These are phyloP conservation scores for Phytopythium kandeliae DNA, from an alignment of 352 stramenopile species.

Conservation along the genomic window DNA sequence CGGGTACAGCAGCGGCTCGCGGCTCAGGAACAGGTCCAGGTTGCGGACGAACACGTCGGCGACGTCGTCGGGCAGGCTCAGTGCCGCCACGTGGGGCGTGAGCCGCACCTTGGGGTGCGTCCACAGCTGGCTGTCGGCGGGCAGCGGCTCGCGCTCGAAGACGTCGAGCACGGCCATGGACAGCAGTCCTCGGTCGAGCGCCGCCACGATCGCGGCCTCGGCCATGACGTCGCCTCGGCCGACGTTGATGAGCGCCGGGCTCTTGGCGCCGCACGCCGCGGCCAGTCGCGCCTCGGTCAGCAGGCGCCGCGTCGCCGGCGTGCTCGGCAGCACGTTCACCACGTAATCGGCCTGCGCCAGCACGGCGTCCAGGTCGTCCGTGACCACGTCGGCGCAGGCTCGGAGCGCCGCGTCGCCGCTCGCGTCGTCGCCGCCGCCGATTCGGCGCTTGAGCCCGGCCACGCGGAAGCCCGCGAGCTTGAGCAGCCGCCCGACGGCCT, in stretches of 20 bases:
- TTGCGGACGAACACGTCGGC: conserved; percentile 72
- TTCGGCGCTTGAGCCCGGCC: conserved; percentile 57
- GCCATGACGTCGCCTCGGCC: conserved; percentile 79
- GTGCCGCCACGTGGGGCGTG: conserved; percentile 79
- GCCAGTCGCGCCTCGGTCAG: conserved; percentile 45
- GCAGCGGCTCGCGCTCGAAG: conserved; percentile 43
- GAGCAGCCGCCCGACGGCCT: conserved; percentile 43
- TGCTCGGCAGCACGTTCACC: conserved; percentile 83
- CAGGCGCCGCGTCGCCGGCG: conserved; percentile 55
- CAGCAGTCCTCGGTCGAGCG: conserved; percentile 60
- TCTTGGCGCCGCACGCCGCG: conserved; percentile 30
- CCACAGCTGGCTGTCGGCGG: conserved; percentile 57
- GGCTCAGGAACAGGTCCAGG: conserved; percentile 31
- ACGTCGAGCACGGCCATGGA: conserved; percentile 55
- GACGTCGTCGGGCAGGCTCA: conserved; percentile 72
- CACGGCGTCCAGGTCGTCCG: conserved; percentile 36
- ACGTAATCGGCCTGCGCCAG: conserved; percentile 64
- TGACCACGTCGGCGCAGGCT: conserved; percentile 31
- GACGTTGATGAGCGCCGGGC: conserved; percentile 84
- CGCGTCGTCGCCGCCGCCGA: conserved; percentile 15
- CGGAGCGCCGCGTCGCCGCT: no score
- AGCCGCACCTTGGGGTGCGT: conserved; percentile 49
- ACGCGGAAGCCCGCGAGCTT: conserved; percentile 56
- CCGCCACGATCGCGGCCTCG: conserved; percentile 48
- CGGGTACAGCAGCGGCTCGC: conserved; percentile 30